These are phyloP conservation scores for Agaricales sp. DNA, from an alignment of 1,284 basidiomycete species.

Conservation along the genomic window DNA sequence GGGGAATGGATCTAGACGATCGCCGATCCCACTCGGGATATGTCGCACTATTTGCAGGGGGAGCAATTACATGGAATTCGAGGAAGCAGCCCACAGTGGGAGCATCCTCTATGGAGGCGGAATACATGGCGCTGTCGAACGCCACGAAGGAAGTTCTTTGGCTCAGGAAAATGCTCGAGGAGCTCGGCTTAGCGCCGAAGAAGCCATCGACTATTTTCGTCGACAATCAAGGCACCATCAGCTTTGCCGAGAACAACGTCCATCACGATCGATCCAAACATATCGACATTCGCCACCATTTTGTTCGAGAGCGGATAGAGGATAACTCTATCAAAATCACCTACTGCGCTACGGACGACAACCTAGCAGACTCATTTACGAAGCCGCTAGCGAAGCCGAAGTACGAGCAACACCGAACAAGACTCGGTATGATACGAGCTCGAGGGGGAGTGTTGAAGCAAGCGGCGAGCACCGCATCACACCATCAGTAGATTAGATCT, in stretches of 20 bases:
- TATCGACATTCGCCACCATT: conserved; percentile 22
- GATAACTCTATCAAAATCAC: conserved; percentile 6
- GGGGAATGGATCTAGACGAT: conserved; percentile 13
- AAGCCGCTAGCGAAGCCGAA: conserved; percentile 7
- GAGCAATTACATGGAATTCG: conserved; percentile 16
- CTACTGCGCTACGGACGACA: conserved; percentile 10
- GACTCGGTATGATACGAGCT: conserved; percentile 10
- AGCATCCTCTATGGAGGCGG: conserved; percentile 16
- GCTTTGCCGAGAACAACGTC: conserved; percentile 14
- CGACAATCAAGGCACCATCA: conserved; percentile 21
- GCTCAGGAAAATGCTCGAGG: conserved; percentile 6
- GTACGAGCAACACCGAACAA: conserved; percentile 7
- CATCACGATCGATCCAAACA: conserved; percentile 19
- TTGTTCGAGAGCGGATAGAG: conserved; percentile 15
- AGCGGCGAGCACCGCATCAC: no score
- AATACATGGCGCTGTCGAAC: conserved; percentile 14
- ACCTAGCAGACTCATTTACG: no score
- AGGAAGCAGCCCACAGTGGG: conserved; percentile 19
- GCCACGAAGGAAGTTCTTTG: conserved; percentile 6
- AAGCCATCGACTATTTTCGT: conserved; percentile 5
- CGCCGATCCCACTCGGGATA: conserved; percentile 16
- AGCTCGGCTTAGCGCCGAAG: conserved; percentile 4
- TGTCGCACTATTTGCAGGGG: conserved; percentile 15
- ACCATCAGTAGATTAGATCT: no score
- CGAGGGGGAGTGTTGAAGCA: no score